Percentiles rank a stretch among this genome's conserved stretches.
phyloP scores from a whole-genome alignment of 2,329 filamentous ascomycete species.

The Fusarium albosuccineum region DNA sequence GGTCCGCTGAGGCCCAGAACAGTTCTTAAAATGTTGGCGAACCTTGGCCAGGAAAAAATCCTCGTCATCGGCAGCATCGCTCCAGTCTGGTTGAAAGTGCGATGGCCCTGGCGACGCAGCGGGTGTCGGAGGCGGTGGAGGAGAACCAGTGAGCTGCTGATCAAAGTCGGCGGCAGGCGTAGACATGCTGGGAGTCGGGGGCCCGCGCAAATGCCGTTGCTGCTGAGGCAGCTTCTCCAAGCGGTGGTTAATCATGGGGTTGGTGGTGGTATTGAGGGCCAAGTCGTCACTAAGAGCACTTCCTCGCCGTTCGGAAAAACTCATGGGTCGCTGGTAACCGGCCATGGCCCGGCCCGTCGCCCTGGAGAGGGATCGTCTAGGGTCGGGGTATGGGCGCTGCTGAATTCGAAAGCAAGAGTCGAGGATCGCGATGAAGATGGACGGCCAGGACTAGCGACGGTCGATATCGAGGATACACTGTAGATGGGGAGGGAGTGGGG shows the following conservation, averaged over 20 bases:
- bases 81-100: conserved; percentile 77
- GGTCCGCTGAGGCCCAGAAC: conserved; percentile 81
- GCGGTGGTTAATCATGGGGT: conserved; percentile 58
- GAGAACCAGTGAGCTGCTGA: conserved; percentile 70
- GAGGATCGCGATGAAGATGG: conserved; percentile 28
- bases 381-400: conserved; percentile 17
- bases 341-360: conserved; percentile 49
- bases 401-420: conserved; percentile 16
- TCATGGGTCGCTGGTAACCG: conserved; percentile 62
- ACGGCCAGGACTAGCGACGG: conserved; percentile 23
- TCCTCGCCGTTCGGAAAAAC: conserved; percentile 72
- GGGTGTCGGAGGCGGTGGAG: conserved; percentile 74
- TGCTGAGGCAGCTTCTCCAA: conserved; percentile 64
- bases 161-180: conserved; percentile 74
- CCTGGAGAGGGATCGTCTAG: conserved; percentile 22
- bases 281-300: conserved; percentile 70
- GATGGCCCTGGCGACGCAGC: conserved; percentile 75
- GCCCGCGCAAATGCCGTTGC: conserved; percentile 63
- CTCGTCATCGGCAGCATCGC: conserved; percentile 81
- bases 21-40: conserved; percentile 82
- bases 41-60: conserved; percentile 86
- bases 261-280: conserved; percentile 64
- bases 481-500: conserved; percentile 37
- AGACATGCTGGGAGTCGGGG: conserved; percentile 75
- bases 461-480: conserved; percentile 39